Evolutionary conservation across 2,329 filamentous ascomycete species (phyloP).

Genomic region (Neoarthrinium moseri): DNA sequence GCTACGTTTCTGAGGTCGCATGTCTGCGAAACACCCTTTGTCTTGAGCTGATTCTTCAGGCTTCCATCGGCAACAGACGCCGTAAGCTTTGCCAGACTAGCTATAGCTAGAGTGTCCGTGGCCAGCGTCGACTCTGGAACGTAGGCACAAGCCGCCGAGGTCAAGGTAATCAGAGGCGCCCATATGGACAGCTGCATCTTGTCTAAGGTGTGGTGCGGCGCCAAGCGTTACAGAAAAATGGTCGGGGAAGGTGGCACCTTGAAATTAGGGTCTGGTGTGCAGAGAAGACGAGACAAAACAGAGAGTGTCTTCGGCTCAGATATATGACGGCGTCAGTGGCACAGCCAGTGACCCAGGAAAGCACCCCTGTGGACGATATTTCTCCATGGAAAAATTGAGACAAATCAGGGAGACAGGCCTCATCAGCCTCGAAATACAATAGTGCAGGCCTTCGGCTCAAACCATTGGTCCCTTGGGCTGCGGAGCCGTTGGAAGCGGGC

Average conservation of each 20-base stretch:
- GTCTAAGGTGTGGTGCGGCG: background rate
- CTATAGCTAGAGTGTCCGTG: constrained; percentile 9
- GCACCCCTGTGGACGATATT: too few species aligned
- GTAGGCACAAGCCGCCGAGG: constrained; percentile 3
- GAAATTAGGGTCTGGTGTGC: background rate
- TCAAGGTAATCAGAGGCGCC: background rate
- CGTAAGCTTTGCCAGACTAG: constrained; percentile 7
- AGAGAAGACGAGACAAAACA: constrained; percentile 2
- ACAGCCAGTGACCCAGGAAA: too few species aligned
- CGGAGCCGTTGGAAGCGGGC: too few species aligned
- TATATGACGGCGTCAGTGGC: constrained; percentile 1
- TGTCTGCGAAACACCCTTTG: constrained; percentile 4
- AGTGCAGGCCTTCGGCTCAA: too few species aligned
- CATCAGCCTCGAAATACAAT: too few species aligned
- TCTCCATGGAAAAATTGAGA: too few species aligned
- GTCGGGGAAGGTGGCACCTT: background rate
- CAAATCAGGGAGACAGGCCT: too few species aligned
- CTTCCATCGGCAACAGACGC: constrained; percentile 2
- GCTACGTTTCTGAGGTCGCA: constrained; percentile 6
- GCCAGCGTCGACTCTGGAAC: constrained; percentile 10
- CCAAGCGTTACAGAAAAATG: background rate
- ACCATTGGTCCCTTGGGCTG: too few species aligned
- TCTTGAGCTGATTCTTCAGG: constrained; percentile 3
- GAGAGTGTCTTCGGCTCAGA: constrained; percentile 2
- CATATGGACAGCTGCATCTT: constrained; percentile 1